Evolutionary conservation across 2,329 filamentous ascomycete species (phyloP).

Genomic region (Botrytis byssoidea): DNA sequence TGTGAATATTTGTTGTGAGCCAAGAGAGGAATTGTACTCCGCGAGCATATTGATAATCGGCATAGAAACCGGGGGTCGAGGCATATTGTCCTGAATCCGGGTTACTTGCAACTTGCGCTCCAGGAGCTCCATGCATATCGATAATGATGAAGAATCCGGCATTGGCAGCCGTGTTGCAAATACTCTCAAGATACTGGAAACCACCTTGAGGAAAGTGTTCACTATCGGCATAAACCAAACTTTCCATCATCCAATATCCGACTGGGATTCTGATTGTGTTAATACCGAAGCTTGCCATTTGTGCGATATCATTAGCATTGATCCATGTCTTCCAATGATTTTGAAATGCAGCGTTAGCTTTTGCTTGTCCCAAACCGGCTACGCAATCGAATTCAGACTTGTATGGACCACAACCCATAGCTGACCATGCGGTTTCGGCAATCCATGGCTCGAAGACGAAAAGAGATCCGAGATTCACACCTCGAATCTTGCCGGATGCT

Average conservation of each 20-base stretch:
- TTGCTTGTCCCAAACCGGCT: constrained; percentile 44
- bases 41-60: constrained; percentile 55
- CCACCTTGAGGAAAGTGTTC: constrained; percentile 51
- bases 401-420: constrained; percentile 46
- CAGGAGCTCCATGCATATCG: constrained; percentile 49
- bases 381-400: constrained; percentile 51
- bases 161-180: constrained; percentile 46
- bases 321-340: constrained; percentile 51
- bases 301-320: constrained; percentile 45
- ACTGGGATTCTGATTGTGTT: constrained; percentile 51
- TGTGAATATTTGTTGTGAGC: constrained; percentile 53
- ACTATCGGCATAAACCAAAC: constrained; percentile 43
- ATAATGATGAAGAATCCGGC: constrained; percentile 50
- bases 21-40: constrained; percentile 53
- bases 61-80: constrained; percentile 52
- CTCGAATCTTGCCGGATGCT: constrained; percentile 44
- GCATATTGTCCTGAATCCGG: constrained; percentile 41
- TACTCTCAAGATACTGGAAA: constrained; percentile 44
- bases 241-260: constrained; percentile 51
- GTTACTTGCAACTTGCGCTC: constrained; percentile 45
- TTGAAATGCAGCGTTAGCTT: constrained; percentile 45
- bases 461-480: constrained; percentile 49
- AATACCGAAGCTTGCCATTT: constrained; percentile 47
- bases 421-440: constrained; percentile 42
- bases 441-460: constrained; percentile 53